Evolutionary conservation across 1,284 basidiomycete species (phyloP), one percentile per base, ranked within the genome.

Genomic region (Tylopilus sp.): DNA sequence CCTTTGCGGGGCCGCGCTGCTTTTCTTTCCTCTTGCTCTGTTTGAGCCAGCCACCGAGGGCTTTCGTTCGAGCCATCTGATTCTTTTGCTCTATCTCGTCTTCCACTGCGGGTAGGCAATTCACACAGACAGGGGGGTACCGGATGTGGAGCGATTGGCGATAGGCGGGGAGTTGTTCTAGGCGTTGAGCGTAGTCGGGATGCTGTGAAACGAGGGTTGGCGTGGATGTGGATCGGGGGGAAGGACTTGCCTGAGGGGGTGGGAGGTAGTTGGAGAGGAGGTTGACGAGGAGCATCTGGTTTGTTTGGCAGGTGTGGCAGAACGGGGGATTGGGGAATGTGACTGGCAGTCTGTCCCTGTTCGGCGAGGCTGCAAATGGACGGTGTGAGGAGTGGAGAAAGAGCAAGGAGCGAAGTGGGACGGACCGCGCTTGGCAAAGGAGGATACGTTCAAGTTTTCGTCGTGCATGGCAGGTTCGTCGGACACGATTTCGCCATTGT

Each of bases 391-490:
- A 2, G 30, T 4, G 33, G n/a, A 13, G n/a, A 26, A 41, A 9
- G 46, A 3, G 0, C 4, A 6, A n/a, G n/a, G n/a, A 28, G 5
- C 21, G 18, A n/a, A 13, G 28, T 26, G 21, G 41, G 29, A 72
- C 78, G 49, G 55, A 86, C 90, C 91, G 67, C 91, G 75, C 59
- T 77, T 82, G 0, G 83, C 77, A 65, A 93, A 95, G 1, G 87
- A 88, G 13, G 61, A 66, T 1, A 68, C 58, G 63, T 95, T 95
- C 51, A 92, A 59, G 2, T 73, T 68, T 58, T 89, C 80, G 55
- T 91, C 81, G 58, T 89, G 82, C 88, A 92, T 93, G 0, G 89
- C 89, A n/a, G 91, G 86, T 48, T 91, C 83, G 56, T 92, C 85
- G 1, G 88, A 89, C 33, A 85, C 61, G 54, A 94, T 89, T 54